Base-by-base conservation (phyloP, 2,329 filamentous ascomycete species). In the Sporothrix sp. region DNA sequence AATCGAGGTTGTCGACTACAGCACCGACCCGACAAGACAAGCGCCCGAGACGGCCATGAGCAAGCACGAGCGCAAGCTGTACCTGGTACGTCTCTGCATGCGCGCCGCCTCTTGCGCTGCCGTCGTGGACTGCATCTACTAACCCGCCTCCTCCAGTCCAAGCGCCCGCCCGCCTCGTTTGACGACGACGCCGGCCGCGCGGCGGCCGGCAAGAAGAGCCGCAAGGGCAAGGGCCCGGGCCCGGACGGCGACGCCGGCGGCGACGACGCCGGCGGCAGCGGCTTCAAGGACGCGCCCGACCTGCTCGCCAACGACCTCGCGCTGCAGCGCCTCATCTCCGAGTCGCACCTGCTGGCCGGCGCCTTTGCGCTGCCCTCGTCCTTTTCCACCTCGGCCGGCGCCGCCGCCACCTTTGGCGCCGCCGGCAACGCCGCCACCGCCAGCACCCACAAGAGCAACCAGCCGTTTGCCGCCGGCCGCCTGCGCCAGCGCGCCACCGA, bases 251-350 rank as follows among this genome's bases (percentile, higher is more conserved):
- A 33, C 14, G 33, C 28, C 13, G 51, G 60, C 57, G 52, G 65
- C 60, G 50, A 59, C 59, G 32, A 67, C 64, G 56, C 74, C 53
- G 79, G 83, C 61, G 76, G 82, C 60, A 74, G 75, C 45, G 72
- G 73, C 55, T 76, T 76, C 20, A 51, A 84, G 61, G 78, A 84
- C 61, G 75, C 76, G 47, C 74, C 74, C 56, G 76, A 76, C 10
- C 85, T 95, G 55, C 75, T 97, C 16, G 89, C 90, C 64, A 90
- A 96, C 66, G 93, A 97, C 65, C 81, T 95, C 49, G 90, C 87
- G 35, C 81, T 98, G 13, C 91, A 96, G 65, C 84, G 89, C 42
- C 81, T 98, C 36, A 80, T 98, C 52, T 78, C 84, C 58, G 93
- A 98, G 73, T 96, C 90, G 0, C 89, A 95, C 67, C 82, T 97